phyloP scores from a whole-genome alignment of 2,329 filamentous ascomycete species.

The Colletotrichum sansevieriae region DNA sequence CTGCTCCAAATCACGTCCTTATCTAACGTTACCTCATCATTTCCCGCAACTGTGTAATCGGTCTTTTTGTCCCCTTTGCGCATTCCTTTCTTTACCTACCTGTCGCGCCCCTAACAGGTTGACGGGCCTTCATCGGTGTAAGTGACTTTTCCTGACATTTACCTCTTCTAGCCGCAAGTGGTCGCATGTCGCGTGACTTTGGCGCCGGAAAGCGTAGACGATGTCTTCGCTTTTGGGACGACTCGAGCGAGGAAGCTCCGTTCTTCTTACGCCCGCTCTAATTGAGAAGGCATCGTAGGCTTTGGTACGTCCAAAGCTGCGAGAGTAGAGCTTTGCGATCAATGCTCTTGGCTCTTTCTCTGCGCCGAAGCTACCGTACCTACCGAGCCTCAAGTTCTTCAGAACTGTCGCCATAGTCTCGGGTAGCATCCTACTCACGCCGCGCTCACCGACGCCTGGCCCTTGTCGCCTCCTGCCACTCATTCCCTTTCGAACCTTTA shows the following conservation, averaged over 20 bases:
- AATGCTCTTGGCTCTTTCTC: not conserved
- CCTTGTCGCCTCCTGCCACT: not conserved
- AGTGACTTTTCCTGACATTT: conserved; percentile 2
- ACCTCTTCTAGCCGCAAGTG: not conserved
- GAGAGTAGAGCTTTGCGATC: not conserved
- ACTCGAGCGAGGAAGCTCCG: not conserved
- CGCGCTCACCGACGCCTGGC: too few species aligned
- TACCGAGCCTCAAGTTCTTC: too few species aligned
- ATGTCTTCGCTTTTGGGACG: not conserved
- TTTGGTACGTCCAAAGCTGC: not conserved
- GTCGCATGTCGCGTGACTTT: conserved; percentile 18
- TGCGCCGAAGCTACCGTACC: not conserved
- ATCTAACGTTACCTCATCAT: conserved; percentile 17
- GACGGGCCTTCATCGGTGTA: conserved; percentile 20
- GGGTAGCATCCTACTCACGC: not conserved
- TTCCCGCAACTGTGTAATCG: not conserved
- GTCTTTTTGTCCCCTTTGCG: not conserved
- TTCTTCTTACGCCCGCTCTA: not conserved
- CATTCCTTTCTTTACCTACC: not conserved
- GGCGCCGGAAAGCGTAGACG: not conserved
- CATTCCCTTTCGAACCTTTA: not conserved
- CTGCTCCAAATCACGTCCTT: not conserved
- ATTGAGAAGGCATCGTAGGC: not conserved
- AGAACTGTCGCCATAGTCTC: too few species aligned
- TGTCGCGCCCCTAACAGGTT: not conserved